A percentile compares a stretch with the other conserved stretches of the same genome.
Evolutionary conservation across 768 basidiomycete genomes (phyloP).

Genomic region (Sarcodon aspratus): DNA sequence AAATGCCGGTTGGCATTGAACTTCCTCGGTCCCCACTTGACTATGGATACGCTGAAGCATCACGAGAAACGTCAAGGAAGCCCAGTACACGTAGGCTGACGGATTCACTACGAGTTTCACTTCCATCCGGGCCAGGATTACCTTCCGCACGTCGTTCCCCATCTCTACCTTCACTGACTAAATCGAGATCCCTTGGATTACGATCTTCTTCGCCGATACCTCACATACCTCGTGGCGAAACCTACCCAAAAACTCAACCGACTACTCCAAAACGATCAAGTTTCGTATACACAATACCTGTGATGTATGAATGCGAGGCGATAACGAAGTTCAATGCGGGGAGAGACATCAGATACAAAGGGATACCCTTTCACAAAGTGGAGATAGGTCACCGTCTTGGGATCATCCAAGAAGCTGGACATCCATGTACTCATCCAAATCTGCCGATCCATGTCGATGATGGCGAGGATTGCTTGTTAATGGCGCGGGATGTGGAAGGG

Average conservation of each 20-base stretch:
- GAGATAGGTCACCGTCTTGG: slow-evolving; percentile 48
- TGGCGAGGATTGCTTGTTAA: slow-evolving; percentile 61
- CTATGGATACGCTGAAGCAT: too few species aligned
- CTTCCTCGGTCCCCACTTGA: too few species aligned
- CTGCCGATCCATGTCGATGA: slow-evolving; percentile 75
- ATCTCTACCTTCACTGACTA: too few species aligned
- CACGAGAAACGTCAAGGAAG: too few species aligned
- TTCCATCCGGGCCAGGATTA: too few species aligned
- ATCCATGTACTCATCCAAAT: slow-evolving; percentile 62
- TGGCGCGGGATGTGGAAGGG: slow-evolving; percentile 46
- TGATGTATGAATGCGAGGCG: slow-evolving; percentile 57
- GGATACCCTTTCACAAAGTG: slow-evolving; percentile 71
- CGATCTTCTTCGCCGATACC: neutral
- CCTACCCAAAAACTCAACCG: slow-evolving; percentile 1
- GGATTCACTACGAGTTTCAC: too few species aligned
- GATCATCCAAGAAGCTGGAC: slow-evolving; percentile 67
- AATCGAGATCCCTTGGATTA: too few species aligned
- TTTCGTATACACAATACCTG: slow-evolving; percentile 9
- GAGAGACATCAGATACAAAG: slow-evolving; percentile 50
- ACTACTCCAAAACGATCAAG: slow-evolving; percentile 11
- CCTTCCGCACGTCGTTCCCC: too few species aligned
- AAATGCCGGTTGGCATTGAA: too few species aligned
- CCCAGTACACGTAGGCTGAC: too few species aligned
- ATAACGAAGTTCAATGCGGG: slow-evolving; percentile 63
- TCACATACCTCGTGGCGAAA: neutral